phyloP scores from a whole-genome alignment of 163 green algal species.

The Dunaliella salina region DNA sequence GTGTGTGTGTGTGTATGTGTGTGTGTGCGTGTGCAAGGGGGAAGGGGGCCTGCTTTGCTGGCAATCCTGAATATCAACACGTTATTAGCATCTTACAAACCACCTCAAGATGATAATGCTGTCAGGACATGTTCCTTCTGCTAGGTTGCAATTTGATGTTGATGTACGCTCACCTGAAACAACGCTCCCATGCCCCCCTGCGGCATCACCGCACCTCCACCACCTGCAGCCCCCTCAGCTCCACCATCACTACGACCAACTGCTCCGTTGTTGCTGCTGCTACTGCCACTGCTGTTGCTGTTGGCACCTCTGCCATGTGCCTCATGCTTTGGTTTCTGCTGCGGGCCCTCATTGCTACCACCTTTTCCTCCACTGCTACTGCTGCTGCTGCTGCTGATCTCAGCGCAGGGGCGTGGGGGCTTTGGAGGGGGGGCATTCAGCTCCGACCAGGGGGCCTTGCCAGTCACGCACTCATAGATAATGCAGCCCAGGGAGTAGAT shows the following conservation, averaged over 20 bases:
- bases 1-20: no score
- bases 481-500: constrained; percentile 78
- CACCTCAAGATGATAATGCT: no score
- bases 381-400: neutral
- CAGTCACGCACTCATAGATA: constrained; percentile 71
- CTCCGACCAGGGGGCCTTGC: constrained; percentile 50
- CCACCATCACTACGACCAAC: neutral
- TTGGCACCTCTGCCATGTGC: neutral
- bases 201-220: neutral
- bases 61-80: no score
- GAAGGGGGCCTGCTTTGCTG: no score
- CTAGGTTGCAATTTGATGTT: no score
- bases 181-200: constrained; percentile 21
- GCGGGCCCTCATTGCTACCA: neutral
- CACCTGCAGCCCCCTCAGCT: neutral
- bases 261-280: neutral
- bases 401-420: neutral
- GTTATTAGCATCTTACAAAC: no score
- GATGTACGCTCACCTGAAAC: constrained; percentile 39
- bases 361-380: neutral
- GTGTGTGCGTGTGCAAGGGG: no score
- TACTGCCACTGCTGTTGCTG: neutral
- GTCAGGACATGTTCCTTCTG: no score
- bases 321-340: no score
- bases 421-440: constrained; percentile 9